Evolutionary conservation across 2,329 filamentous ascomycete species (phyloP).

Genomic region (Phaeoacremonium minimum): DNA sequence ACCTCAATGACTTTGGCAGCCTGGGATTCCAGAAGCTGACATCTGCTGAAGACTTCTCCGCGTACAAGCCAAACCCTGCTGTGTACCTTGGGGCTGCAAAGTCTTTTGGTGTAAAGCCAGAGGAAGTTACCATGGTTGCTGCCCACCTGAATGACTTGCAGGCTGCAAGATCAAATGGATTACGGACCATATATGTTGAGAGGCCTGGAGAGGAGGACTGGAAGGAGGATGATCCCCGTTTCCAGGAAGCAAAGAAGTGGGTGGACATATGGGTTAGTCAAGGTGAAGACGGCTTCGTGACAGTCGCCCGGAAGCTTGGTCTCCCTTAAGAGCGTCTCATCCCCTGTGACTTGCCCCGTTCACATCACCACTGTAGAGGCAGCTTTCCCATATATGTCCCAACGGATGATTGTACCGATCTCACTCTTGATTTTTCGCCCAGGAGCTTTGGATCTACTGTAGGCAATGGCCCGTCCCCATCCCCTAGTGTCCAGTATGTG

Average conservation of each 20-base stretch:
- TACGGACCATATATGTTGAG: conserved; percentile 73
- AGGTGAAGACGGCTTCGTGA: conserved; percentile 45
- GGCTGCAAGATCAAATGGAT: conserved; percentile 59
- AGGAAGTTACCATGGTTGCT: conserved; percentile 71
- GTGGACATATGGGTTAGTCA: conserved; percentile 60
- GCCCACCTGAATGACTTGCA: conserved; percentile 68
- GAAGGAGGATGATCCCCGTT: conserved; percentile 42
- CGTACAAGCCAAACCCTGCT: conserved; percentile 68
- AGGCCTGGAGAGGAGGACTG: conserved; percentile 62
- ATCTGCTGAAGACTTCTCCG: conserved; percentile 65
- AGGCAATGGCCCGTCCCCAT: too few relatives aligned
- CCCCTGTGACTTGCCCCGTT: too few relatives aligned
- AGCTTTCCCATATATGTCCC: too few relatives aligned
- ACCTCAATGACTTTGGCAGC: conserved; percentile 54
- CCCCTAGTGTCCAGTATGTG: too few relatives aligned
- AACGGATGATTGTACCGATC: too few relatives aligned
- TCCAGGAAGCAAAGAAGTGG: conserved; percentile 50
- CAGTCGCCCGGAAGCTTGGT: conserved; percentile 41
- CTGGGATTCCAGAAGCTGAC: conserved; percentile 61
- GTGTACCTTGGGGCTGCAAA: conserved; percentile 67
- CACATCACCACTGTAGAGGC: too few relatives aligned
- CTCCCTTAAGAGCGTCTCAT: background rate
- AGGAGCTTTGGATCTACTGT: too few relatives aligned
- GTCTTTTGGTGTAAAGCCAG: conserved; percentile 49
- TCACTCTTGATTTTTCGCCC: too few relatives aligned